Evolutionary conservation across 179 eudicot genomes (phyloP), one percentile per base, ranked within the genome.

Genomic region (Silene vulgaris): DNA sequence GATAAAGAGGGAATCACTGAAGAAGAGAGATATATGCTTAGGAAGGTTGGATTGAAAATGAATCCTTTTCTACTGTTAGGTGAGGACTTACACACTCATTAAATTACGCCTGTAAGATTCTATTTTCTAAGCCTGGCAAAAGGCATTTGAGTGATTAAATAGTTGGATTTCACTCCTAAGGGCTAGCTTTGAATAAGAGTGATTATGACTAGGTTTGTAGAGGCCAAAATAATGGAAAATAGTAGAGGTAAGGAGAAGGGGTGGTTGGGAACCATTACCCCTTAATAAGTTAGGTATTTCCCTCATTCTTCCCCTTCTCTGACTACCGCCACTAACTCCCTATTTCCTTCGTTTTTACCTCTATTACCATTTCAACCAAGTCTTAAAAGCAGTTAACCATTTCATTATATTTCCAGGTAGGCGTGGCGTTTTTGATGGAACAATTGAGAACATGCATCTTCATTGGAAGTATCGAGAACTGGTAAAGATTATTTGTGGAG

Each of bases 401-500:
- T 54, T 71, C 29, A 19, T 77, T 35, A 59, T 12, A n/a, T 80
- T 37, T 45, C 29, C 84, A 92, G 99, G 99, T 74, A 87, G 95
- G 62, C 91, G 99, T 66, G 96, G 96, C 68, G 91, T 96, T 73
- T 96, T 96, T 90, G 98, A 89, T 85, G 99, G 99, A 73, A 96
- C 99, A 28, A 83, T 96, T 81, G 97, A 96, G 82, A 96, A 96
- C 85, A 96, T 96, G 99, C 99, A 96, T 89, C 89, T 96, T 61
- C 99, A 96, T 79, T 96, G 99, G 99, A 96, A 93, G 84, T 96
- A 93, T 80, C 84, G 99, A 83, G 99, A 96, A 81, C 90, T 96
- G 73, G 98, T 96, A 66, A 96, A 96, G 87, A 84, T 96, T 79
- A 85, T 94, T 52, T 85, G 90, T 73, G 94, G 94, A 21, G 91